Conservation (phyloP, 352 stramenopile genomes). For the Globisporangium abappressorium region DNA sequence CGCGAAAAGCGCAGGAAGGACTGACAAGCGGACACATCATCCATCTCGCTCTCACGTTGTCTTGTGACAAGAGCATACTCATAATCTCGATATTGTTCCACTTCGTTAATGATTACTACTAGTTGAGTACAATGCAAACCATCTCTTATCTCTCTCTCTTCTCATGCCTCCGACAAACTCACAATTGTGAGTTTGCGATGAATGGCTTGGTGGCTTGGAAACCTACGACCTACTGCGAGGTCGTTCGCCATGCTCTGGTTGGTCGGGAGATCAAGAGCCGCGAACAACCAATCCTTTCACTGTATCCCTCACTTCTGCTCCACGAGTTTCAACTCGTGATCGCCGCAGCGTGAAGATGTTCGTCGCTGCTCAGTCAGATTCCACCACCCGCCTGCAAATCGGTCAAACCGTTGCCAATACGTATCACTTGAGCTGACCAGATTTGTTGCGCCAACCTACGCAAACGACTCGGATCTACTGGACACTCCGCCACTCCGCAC, state of each 20-base stretch:
- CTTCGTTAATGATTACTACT: background rate
- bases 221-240: background rate
- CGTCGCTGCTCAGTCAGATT: background rate
- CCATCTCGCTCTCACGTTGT: too few relatives aligned
- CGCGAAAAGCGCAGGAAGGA: background rate
- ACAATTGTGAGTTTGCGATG: background rate
- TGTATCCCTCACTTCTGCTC: background rate
- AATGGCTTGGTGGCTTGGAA: background rate
- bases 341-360: background rate
- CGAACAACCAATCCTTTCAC: background rate
- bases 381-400: background rate
- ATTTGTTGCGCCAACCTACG: background rate
- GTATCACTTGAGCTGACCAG: background rate
- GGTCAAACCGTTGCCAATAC: background rate
- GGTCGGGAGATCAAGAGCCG: background rate
- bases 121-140: background rate
- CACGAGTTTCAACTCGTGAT: background rate
- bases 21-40: background rate
- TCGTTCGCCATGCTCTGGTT: background rate
- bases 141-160: background rate
- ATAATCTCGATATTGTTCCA: background rate
- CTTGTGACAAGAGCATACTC: too few relatives aligned
- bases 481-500: constrained; percentile 14
- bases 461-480: constrained; percentile 15
- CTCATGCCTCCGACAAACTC: background rate